Conservation (phyloP, 2,329 filamentous ascomycete genomes). For the Fusarium algeriense region DNA sequence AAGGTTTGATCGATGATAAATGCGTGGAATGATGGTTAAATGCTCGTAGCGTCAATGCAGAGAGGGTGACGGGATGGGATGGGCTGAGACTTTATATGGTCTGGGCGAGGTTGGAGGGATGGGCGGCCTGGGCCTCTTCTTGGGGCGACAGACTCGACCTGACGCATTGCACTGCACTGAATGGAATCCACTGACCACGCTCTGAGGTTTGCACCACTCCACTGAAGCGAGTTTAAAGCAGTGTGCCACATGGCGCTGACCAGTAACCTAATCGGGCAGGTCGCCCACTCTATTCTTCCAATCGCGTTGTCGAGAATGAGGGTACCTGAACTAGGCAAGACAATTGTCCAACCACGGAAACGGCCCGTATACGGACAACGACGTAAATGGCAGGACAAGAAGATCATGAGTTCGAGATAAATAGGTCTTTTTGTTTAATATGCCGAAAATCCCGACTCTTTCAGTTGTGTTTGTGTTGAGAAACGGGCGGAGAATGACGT, state of each 20-base stretch:
- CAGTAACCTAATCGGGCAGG: slow-evolving; percentile 33
- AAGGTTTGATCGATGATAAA: slow-evolving; percentile 2
- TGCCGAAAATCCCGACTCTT: background rate
- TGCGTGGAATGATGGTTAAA: slow-evolving; percentile 8
- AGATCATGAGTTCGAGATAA: slow-evolving; percentile 1
- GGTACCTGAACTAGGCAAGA: slow-evolving; percentile 18
- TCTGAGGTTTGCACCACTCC: slow-evolving; percentile 28
- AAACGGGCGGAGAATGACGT: slow-evolving; percentile 4
- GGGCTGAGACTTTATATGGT: slow-evolving; percentile 33
- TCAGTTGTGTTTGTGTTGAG: background rate
- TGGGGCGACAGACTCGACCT: slow-evolving; percentile 23
- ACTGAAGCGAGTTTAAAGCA: slow-evolving; percentile 27
- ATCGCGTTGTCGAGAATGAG: slow-evolving; percentile 28
- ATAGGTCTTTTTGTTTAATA: background rate
- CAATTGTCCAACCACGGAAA: slow-evolving; percentile 23
- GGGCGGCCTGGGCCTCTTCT: slow-evolving; percentile 3
- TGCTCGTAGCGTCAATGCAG: slow-evolving; percentile 26
- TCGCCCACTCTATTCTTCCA: slow-evolving; percentile 13
- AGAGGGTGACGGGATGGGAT: slow-evolving; percentile 10
- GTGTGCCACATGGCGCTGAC: slow-evolving; percentile 23
- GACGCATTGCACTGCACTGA: slow-evolving; percentile 21
- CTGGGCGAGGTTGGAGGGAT: slow-evolving; percentile 4
- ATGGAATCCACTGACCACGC: slow-evolving; percentile 13
- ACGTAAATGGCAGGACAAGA: slow-evolving; percentile 23
- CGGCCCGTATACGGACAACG: background rate